A percentile compares a stretch with the other conserved stretches of the same genome.
These are phyloP conservation scores for Penicillium sp. DNA, from an alignment of 2,329 filamentous ascomycete species.

Conservation along the genomic window DNA sequence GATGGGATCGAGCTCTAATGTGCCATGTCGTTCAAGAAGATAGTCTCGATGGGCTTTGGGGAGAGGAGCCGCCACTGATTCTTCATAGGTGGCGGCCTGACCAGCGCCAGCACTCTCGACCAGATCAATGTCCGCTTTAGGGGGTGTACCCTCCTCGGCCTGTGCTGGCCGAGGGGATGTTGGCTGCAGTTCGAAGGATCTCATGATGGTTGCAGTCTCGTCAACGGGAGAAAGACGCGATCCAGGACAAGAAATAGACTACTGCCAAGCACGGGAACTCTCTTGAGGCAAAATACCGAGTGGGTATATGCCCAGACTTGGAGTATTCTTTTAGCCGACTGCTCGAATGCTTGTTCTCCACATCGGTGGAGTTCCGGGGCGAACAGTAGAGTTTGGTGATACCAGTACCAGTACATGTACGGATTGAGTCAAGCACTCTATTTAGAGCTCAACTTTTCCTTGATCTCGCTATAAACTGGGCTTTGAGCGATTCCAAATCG, in stretches of 20 bases:
- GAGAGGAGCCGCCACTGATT: constrained; percentile 25
- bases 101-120: constrained; percentile 28
- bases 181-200: constrained; percentile 26
- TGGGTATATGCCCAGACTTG: background rate
- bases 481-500: no score
- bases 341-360: no score
- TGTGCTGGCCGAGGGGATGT: constrained; percentile 17
- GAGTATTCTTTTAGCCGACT: constrained; percentile 15
- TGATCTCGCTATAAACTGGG: no score
- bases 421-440: no score
- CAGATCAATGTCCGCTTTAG: constrained; percentile 26
- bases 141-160: constrained; percentile 6
- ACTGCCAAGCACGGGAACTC: no score
- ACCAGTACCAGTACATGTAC: no score
- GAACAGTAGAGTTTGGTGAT: no score
- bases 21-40: constrained; percentile 51
- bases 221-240: background rate
- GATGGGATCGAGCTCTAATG: constrained; percentile 50
- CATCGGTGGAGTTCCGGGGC: no score
- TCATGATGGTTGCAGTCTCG: constrained; percentile 15
- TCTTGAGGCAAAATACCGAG: no score
- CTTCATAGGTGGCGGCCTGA: constrained; percentile 21
- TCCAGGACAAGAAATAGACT: background rate
- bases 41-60: constrained; percentile 41
- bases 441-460: no score